These are phyloP conservation scores for Pythium apleroticum DNA, from an alignment of 352 stramenopile species.

Conservation along the genomic window DNA sequence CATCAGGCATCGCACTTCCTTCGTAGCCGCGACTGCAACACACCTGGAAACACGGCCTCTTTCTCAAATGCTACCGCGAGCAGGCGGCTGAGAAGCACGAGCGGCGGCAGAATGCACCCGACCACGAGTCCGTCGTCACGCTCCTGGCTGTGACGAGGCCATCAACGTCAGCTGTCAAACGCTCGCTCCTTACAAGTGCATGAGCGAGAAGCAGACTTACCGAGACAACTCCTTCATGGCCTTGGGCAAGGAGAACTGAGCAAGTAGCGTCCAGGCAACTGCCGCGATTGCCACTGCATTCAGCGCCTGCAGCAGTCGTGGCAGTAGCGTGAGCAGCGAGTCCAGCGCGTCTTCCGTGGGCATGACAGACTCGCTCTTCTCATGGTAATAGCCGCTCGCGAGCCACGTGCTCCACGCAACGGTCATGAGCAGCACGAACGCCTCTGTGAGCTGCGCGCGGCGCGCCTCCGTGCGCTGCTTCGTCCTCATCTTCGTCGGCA, in stretches of 20 bases:
- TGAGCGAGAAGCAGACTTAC: not conserved
- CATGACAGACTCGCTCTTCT: not conserved
- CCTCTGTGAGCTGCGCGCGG: constrained; percentile 36
- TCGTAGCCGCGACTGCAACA: no score
- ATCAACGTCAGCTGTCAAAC: no score
- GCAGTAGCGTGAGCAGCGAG: constrained; percentile 20
- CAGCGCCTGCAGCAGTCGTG: constrained; percentile 38
- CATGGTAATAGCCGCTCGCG: constrained; percentile 14
- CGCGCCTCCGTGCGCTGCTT: constrained; percentile 19
- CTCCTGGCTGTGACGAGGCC: constrained; percentile 36
- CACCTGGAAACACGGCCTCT: constrained; percentile 28
- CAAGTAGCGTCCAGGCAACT: constrained; percentile 32
- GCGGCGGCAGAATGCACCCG: constrained; percentile 53
- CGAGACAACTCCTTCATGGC: constrained; percentile 23
- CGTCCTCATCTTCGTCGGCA: constrained; percentile 3
- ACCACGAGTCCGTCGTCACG: constrained; percentile 57
- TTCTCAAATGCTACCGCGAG: constrained; percentile 35
- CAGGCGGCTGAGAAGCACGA: constrained; percentile 63
- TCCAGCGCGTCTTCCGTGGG: constrained; percentile 5
- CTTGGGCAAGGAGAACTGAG: constrained; percentile 20
- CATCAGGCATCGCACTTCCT: no score
- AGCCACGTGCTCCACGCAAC: constrained; percentile 38
- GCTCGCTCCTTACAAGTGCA: not conserved
- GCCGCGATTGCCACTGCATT: constrained; percentile 32
- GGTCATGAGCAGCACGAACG: constrained; percentile 33